A percentile compares a stretch with the other conserved stretches of the same genome.
phyloP scores from a whole-genome alignment of 2,329 filamentous ascomycete species.

The Exophiala sideris region DNA sequence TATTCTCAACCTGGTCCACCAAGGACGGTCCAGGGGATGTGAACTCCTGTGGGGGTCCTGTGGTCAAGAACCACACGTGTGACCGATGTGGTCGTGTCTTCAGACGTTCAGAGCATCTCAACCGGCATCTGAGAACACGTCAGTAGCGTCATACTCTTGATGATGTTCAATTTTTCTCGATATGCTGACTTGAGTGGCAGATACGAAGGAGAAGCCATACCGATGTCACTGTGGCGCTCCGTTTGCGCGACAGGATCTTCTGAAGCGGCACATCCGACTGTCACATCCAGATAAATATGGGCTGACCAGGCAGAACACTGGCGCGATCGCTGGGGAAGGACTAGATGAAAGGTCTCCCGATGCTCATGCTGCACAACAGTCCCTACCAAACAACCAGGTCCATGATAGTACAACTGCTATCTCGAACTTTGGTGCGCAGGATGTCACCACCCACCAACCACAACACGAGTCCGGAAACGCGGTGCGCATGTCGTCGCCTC shows the following conservation, averaged over 20 bases:
- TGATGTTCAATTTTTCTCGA: neutral
- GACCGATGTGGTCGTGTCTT: neutral
- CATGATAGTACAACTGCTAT: neutral
- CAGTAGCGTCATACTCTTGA: neutral
- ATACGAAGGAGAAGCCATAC: conserved; percentile 42
- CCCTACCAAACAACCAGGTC: neutral
- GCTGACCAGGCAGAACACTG: neutral
- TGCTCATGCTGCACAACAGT: neutral
- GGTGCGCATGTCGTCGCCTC: neutral
- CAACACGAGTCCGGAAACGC: neutral
- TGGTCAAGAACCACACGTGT: neutral
- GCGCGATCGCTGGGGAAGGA: neutral
- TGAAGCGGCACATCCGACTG: conserved; percentile 2
- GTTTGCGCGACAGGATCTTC: neutral
- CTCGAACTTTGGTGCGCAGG: neutral
- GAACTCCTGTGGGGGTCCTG: neutral
- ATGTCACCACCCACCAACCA: neutral
- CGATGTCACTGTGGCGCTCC: conserved; percentile 33
- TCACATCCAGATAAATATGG: conserved; percentile 1
- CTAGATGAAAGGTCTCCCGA: neutral
- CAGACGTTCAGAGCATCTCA: neutral
- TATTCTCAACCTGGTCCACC: neutral
- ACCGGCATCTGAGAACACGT: neutral
- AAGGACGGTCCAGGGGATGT: neutral
- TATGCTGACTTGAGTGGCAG: neutral